Percentiles rank a stretch among this genome's conserved stretches.
phyloP scores from a whole-genome alignment of 2,329 filamentous ascomycete species.

The Aureobasidium subglaciale region DNA sequence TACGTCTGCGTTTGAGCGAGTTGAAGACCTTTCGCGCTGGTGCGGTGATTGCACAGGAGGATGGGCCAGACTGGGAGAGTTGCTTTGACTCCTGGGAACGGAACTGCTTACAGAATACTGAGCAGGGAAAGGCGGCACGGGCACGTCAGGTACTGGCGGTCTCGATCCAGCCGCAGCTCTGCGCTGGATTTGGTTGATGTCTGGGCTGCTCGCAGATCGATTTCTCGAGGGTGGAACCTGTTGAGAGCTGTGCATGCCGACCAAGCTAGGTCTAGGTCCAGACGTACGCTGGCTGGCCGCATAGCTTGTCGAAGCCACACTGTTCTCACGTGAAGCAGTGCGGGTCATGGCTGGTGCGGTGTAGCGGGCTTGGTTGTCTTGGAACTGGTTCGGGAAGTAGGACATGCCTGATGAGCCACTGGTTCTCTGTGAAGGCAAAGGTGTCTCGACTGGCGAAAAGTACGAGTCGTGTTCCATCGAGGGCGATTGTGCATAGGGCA shows the following conservation, averaged over 20 bases:
- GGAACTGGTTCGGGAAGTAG: conserved; percentile 72
- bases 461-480: conserved; percentile 71
- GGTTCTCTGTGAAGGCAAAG: conserved; percentile 66
- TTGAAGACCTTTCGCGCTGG: conserved; percentile 50
- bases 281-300: conserved; percentile 13
- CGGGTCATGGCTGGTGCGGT: conserved; percentile 82
- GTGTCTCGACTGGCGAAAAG: conserved; percentile 84
- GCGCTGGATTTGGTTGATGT: conserved; percentile 65
- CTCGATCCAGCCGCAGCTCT: conserved; percentile 46
- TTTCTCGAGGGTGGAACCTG: conserved; percentile 52
- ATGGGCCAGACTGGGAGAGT: conserved; percentile 57
- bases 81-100: conserved; percentile 69
- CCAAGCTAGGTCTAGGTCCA: conserved; percentile 33
- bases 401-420: conserved; percentile 68
- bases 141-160: conserved; percentile 37
- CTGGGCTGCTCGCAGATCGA: conserved; percentile 88
- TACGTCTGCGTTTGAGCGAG: conserved; percentile 10
- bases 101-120: conserved; percentile 19
- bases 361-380: conserved; percentile 69
- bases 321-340: conserved; percentile 33
- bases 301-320: conserved; percentile 11
- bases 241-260: conserved; percentile 48
- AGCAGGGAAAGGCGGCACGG: conserved; percentile 46
- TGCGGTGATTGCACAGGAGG: conserved; percentile 61
- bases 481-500: conserved; percentile 44